These are phyloP conservation scores for Carex littledalei DNA, from an alignment of 176 grass and related monocot genomes.

Conservation along the genomic window DNA sequence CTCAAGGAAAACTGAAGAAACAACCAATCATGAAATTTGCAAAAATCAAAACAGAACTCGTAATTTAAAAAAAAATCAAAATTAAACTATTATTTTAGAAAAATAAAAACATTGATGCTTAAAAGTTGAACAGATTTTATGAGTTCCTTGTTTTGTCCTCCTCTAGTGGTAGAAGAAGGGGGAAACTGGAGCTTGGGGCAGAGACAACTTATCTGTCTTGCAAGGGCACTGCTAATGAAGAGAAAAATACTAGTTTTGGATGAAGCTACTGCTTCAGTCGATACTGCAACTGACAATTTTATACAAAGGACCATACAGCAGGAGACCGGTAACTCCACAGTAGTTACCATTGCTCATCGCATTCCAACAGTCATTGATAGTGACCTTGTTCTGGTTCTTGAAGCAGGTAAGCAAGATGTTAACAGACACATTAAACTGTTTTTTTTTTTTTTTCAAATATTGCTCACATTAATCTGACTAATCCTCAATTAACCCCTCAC, in stretches of 20 bases:
- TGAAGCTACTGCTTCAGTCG: slow-evolving; percentile 90
- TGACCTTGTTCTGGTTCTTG: slow-evolving; percentile 74
- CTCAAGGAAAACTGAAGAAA: neutral
- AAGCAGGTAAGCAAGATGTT: slow-evolving; percentile 48
- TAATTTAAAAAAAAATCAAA: neutral
- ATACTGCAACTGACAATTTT: slow-evolving; percentile 75
- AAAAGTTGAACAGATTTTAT: neutral
- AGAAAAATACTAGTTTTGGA: slow-evolving; percentile 88
- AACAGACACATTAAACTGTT: neutral
- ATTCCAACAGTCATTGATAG: slow-evolving; percentile 89
- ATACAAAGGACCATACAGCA: slow-evolving; percentile 86
- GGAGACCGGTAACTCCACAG: slow-evolving; percentile 60
- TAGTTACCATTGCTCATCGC: slow-evolving; percentile 75
- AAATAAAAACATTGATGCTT: too few species aligned
- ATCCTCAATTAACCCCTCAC: neutral
- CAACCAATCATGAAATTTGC: neutral
- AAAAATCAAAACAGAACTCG: neutral
- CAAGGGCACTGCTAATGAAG: slow-evolving; percentile 69
- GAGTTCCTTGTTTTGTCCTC: neutral
- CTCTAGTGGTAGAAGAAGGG: slow-evolving; percentile 75
- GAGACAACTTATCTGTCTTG: slow-evolving; percentile 81
- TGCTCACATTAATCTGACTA: neutral
- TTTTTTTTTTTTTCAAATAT: neutral
- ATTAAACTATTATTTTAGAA: too few species aligned
- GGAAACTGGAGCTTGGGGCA: slow-evolving; percentile 84